Percentiles rank a stretch among this genome's conserved stretches.
phyloP scores from a whole-genome alignment of 2,329 filamentous ascomycete species.

The Pyricularia sp. region DNA sequence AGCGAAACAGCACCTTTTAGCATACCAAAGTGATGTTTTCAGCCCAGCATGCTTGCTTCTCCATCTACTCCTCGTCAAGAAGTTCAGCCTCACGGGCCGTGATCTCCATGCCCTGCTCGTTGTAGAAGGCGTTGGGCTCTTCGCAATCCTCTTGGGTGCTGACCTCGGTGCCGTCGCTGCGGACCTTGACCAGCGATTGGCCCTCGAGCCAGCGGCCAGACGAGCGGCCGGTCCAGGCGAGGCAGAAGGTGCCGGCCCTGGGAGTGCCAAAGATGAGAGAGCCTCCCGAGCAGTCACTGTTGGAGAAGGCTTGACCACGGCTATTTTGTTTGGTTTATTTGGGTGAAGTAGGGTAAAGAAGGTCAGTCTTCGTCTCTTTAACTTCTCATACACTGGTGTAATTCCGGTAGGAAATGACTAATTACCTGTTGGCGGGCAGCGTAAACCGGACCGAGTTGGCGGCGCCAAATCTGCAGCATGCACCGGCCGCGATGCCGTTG shows the following conservation, averaged over 20 bases:
- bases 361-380: not conserved
- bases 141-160: not conserved
- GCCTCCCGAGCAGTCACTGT: not conserved
- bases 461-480: not conserved
- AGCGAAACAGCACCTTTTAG: too few relatives aligned
- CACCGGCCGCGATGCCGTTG: not conserved
- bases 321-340: not conserved
- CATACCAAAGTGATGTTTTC: too few relatives aligned
- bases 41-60: too few relatives aligned
- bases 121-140: not conserved
- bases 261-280: not conserved
- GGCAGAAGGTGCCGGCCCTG: not conserved
- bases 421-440: not conserved
- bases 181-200: not conserved
- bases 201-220: not conserved
- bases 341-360: not conserved
- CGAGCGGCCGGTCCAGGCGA: not conserved
- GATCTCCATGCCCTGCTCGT: not conserved
- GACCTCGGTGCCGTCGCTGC: not conserved
- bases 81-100: not conserved
- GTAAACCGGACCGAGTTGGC: not conserved
- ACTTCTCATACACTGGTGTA: too few relatives aligned
- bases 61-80: not conserved
- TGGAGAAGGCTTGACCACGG: not conserved
- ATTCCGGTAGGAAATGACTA: too few relatives aligned